Percentiles rank a stretch among this genome's conserved stretches.
phyloP scores from a whole-genome alignment of 192 early-diverging fungal species.

The Backusella psychrophila region DNA sequence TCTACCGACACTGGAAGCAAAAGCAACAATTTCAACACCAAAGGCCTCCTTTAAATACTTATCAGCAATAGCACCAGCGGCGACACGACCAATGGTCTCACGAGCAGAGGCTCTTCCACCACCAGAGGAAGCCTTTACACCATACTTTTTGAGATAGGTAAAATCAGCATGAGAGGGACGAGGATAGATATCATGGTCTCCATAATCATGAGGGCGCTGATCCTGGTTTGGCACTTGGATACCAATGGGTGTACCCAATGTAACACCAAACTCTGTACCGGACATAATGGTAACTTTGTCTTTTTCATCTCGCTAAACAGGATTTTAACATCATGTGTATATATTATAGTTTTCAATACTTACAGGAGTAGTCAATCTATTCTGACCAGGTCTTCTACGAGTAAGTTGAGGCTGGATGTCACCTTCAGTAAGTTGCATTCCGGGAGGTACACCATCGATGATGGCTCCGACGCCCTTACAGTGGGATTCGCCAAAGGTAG shows the following conservation, averaged over 20 bases:
- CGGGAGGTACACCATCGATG: conserved; percentile 93
- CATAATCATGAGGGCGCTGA: conserved; percentile 94
- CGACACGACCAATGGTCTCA: conserved; percentile 96
- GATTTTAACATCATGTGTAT: background rate
- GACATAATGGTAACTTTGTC: conserved; percentile 89
- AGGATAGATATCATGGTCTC: conserved; percentile 93
- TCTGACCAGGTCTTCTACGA: conserved; percentile 93
- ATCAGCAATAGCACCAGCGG: conserved; percentile 95
- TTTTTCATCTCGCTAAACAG: conserved; percentile 84
- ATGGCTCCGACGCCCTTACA: conserved; percentile 97
- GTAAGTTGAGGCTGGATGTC: conserved; percentile 93
- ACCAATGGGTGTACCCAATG: conserved; percentile 93
- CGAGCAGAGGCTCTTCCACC: conserved; percentile 92
- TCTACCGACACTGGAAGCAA: conserved; percentile 85
- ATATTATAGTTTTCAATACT: background rate
- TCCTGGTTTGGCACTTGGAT: conserved; percentile 92
- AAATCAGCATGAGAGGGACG: conserved; percentile 96
- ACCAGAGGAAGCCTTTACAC: conserved; percentile 90
- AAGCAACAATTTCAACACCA: conserved; percentile 92
- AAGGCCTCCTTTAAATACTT: conserved; percentile 79
- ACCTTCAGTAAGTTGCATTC: conserved; percentile 81
- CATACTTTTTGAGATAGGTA: conserved; percentile 95
- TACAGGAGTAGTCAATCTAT: conserved; percentile 92
- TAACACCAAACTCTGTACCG: conserved; percentile 89
- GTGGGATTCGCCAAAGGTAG: conserved; percentile 97